Evolutionary conservation across 2,329 filamentous ascomycete species (phyloP), one percentile per base, ranked within the genome.

Genomic region (Arthroderma uncinatum): DNA sequence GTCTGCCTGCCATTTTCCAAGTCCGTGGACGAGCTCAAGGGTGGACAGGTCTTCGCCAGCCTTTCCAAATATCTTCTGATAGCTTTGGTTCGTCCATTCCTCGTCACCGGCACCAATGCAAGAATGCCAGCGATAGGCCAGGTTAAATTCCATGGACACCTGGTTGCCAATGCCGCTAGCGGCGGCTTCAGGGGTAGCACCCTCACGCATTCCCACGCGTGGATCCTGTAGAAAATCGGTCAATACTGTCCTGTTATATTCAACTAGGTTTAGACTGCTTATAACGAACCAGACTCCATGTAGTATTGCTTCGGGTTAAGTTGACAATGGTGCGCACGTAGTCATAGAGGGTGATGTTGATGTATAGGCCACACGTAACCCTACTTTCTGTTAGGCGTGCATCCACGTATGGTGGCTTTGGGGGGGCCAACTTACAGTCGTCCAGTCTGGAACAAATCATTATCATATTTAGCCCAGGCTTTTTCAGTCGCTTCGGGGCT

Each of bases 41-140:
- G 61, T 58, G 7, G 59, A 57, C 10, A 64, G 30, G 12, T 64
- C 57, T 30, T 64, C 60, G 7, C 58, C 58, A 4, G 52, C 14
- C 54, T 65, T 65, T 2, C 60, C 60, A 16, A 64, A 62, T 14
- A 61, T 19, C 8, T 60, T 67, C 0, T 69, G 66, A 64, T 84
- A 85, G 61, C 84, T 79, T 3, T 82, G 77, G 61, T 86, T 76
- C 14, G 87, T 83, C 85, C 86, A 90, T 59, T 81, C 76, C 62
- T 89, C 86, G 64, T 91, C 87, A 61, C 80, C 81, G 54, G 80
- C 78, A 3, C 75, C 76, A 62, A 89, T 83, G 62, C 83, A 83
- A 2, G 85, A 86, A 71, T 90, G 86, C 56, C 62, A 63, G 1
- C 78, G 72, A 61, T 80, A 80, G 7, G 79, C 68, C 28, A 80